Evolutionary conservation across 345 rosid genomes (phyloP), one percentile per base, ranked within the genome.

Genomic region (Populus alba): DNA sequence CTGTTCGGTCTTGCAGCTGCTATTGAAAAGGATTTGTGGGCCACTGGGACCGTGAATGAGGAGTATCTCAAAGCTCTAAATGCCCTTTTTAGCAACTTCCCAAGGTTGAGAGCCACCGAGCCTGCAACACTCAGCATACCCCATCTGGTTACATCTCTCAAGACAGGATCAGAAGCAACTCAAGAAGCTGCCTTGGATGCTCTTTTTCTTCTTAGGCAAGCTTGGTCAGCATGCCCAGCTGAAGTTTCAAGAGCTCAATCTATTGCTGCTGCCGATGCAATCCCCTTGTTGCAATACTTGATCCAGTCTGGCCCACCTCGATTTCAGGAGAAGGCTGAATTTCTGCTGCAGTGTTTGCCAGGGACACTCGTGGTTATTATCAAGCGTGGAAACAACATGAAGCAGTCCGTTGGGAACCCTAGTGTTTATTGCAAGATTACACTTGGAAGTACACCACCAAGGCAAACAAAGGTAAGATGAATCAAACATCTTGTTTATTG

Each of bases 251-350:
- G 88, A 80, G 95, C 98, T 70, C 99, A 97, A 49, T 94, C 98
- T 18, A 92, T 94, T 83, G 98, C 98, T 16, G 98, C 99, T 57
- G 98, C 99, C 45, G 99, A 94, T 77, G 98, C 99, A 27, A 97
- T 97, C 80, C 98, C 99, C 16, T 85, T 97, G 83, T 87, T 97
- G 71, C 99, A 97, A 77, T 94, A 90, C 86, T 87, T 94, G 81
- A 97, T 97, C 82, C 99, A 94, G 85, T 94, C 99, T 73, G 99
- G 98, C 74, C 99, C 99, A n/a, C 98, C 99, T 6, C 83, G 99
- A 81, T 97, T 97, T 83, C 99, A 97, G 87, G 99, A 97, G 89
- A 97, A 97, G 89, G 90, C 99, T 5, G 99, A 97, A 79, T 94
- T 91, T 82, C 87, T 97, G 45, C 83, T 97, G 83, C 99, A 97